Conservation (phyloP, 2,329 filamentous ascomycete species). For the Fonsecaea erecta region DNA sequence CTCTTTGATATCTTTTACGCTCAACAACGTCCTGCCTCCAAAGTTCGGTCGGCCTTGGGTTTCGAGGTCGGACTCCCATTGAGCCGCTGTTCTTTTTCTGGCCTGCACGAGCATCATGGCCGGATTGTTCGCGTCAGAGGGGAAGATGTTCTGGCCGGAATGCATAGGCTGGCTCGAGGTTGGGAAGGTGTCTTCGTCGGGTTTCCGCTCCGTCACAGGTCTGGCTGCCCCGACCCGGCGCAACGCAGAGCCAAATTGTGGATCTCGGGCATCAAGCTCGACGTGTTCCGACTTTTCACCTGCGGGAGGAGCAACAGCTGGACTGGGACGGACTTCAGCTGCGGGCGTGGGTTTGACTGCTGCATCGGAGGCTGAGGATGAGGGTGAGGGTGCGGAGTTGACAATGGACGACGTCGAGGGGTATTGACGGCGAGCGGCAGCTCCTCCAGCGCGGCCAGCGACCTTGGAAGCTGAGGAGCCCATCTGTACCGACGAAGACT, state of each 20-base stretch:
- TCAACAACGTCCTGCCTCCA: constrained; percentile 52
- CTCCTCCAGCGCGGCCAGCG: constrained; percentile 33
- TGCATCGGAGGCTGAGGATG: constrained; percentile 1
- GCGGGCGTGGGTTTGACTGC: constrained; percentile 23
- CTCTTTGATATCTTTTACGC: constrained; percentile 57
- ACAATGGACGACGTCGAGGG: constrained; percentile 35
- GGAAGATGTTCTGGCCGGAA: constrained; percentile 45
- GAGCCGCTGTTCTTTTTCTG: constrained; percentile 55
- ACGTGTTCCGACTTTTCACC: constrained; percentile 42
- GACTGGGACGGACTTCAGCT: constrained; percentile 33
- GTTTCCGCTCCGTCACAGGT: constrained; percentile 51
- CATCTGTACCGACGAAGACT: constrained; percentile 28
- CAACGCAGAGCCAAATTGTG: constrained; percentile 78
- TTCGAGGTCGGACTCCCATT: constrained; percentile 60
- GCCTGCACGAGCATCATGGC: constrained; percentile 59
- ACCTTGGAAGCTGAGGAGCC: constrained; percentile 36
- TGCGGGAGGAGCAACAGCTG: constrained; percentile 25
- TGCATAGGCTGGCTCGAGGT: constrained; percentile 40
- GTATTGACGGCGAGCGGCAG: constrained; percentile 35
- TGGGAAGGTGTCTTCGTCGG: constrained; percentile 38
- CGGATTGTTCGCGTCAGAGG: constrained; percentile 53
- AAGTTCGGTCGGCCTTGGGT: constrained; percentile 51
- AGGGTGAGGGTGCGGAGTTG: constrained; percentile 26
- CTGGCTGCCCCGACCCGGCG: constrained; percentile 62
- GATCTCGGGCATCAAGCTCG: constrained; percentile 65